phyloP scores from a whole-genome alignment of 257 asterid genomes.

The Solanum tacnaense region DNA sequence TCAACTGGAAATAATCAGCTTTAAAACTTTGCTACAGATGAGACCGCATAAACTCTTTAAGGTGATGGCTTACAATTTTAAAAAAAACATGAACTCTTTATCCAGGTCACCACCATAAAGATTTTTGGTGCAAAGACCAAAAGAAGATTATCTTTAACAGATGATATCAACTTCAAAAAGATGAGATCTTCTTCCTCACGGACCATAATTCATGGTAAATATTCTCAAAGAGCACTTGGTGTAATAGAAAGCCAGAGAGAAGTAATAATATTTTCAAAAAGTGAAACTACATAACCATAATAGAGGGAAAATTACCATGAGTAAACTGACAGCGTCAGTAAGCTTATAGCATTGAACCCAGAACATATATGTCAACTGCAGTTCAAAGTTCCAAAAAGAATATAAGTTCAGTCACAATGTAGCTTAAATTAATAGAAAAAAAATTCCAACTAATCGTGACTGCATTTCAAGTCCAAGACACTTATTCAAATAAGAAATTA shows the following conservation, averaged over 20 bases:
- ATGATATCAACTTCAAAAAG: background rate
- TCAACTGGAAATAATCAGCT: background rate
- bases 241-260: background rate
- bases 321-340: constrained; percentile 53
- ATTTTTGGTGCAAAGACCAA: background rate
- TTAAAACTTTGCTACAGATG: background rate
- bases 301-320: constrained; percentile 37
- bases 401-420: background rate
- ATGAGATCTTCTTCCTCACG: background rate
- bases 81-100: background rate
- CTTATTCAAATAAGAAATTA: background rate
- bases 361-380: constrained; percentile 92
- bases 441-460: background rate
- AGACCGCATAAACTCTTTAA: background rate
- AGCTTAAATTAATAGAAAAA: background rate
- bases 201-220: background rate
- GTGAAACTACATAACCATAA: background rate
- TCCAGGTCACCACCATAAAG: background rate
- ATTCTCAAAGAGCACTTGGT: background rate
- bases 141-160: background rate
- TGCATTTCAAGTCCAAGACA: background rate
- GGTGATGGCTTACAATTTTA: background rate
- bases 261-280: background rate
- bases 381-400: constrained; percentile 2
- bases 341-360: constrained; percentile 85